phyloP scores from a whole-genome alignment of 1,284 basidiomycete species.

The Ustilago loliicola region DNA sequence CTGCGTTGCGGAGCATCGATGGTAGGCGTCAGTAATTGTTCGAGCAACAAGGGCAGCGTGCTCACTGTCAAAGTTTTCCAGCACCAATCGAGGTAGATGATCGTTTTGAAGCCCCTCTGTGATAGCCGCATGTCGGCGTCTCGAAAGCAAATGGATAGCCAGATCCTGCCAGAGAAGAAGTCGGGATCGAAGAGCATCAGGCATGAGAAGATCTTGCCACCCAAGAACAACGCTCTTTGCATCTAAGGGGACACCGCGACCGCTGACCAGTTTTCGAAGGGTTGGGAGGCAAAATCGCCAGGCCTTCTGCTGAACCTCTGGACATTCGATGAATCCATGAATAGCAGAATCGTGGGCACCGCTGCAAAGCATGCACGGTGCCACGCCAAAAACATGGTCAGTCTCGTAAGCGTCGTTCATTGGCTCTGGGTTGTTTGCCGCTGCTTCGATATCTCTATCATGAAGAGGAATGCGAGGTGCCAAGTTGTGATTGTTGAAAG shows the following conservation, averaged over 20 bases:
- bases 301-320: background rate
- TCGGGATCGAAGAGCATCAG: background rate
- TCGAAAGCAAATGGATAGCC: background rate
- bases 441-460: background rate
- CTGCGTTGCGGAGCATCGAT: background rate
- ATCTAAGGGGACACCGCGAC: background rate
- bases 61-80: background rate
- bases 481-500: background rate
- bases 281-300: background rate
- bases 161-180: constrained; percentile 3
- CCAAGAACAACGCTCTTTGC: constrained; percentile 3
- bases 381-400: constrained; percentile 5
- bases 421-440: background rate
- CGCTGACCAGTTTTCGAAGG: background rate
- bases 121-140: background rate
- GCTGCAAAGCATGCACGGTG: background rate
- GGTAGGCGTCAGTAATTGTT: background rate
- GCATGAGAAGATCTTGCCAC: constrained; percentile 2
- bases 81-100: background rate
- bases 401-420: constrained; percentile 1
- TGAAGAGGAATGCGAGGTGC: background rate
- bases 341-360: background rate
- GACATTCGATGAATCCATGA: background rate
- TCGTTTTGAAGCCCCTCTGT: constrained; percentile 2
- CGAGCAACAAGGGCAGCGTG: background rate